Evolutionary conservation across 208 protist genomes (phyloP), one percentile per base, ranked within the genome.

Genomic region (Trypanosoma platydactyli): DNA sequence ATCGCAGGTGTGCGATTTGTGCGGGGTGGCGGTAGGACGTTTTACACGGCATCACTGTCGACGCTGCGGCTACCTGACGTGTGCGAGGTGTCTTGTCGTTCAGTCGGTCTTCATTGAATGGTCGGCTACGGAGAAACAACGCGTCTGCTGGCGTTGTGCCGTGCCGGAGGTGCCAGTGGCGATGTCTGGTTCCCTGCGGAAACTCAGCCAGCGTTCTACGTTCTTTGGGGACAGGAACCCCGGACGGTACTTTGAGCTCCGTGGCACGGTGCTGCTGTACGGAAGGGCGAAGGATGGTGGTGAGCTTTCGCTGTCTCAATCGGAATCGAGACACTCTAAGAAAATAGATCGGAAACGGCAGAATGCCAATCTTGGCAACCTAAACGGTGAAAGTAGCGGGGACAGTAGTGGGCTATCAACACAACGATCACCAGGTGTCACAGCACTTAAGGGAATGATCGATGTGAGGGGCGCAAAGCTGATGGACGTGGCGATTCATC

Each of bases 401-500:
- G 15, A 11, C n/a, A 38, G 22, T 41, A 44, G 15, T 3, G n/a
- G 44, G 16, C 40, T 38, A 33, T 1, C 55, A 29, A n/a, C 33
- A 38, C 33, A 38, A 38, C 33, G 33, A 9, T 38, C 33, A 9
- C 9, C 33, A 3, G 22, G 11, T 53, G 11, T 9, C 9, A 4
- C 22, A 3, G 22, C 49, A 3, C 22, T 64, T 18, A 46, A 15
- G 1, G 57, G 72, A 29, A 16, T 33, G 22, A 77, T 77, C 56
- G 61, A 71, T 29, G 45, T 73, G 4, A 35, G n/a, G 12, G 66
- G 70, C 38, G 66, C 72, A 15, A 77, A 77, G 55, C 57, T 71
- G 27, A 69, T 77, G 45, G 72, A 77, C 50, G 63, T 66, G 29
- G 66, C 72, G 9, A 77, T 71, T 68, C 66, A 77, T 66, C 59